A percentile compares a stretch with the other conserved stretches of the same genome.
phyloP scores from a whole-genome alignment of 352 stramenopile species.

The Paralagenidium karlingii region DNA sequence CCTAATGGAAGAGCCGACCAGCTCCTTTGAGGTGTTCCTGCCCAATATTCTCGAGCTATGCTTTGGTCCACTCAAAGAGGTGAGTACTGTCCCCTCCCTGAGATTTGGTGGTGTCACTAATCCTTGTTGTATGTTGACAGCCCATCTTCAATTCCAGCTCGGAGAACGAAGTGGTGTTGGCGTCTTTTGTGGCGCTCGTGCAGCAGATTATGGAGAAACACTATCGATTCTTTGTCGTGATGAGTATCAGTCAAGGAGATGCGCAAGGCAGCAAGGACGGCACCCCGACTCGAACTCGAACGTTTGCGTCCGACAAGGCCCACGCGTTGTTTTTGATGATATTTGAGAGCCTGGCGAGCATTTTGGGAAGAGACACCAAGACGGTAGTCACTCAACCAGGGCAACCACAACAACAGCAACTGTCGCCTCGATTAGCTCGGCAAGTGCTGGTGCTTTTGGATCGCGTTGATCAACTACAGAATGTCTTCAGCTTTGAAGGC shows the following conservation, averaged over 20 bases:
- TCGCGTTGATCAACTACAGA: constrained; percentile 49
- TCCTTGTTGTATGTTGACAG: background rate
- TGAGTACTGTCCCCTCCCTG: constrained; percentile 5
- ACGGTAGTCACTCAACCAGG: background rate
- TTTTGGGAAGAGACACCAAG: constrained; percentile 30
- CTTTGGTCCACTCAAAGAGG: constrained; percentile 67
- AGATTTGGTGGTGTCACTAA: background rate
- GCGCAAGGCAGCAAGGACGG: constrained; percentile 1
- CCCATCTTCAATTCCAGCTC: constrained; percentile 61
- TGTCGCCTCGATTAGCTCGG: constrained; percentile 39
- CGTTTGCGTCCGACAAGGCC: constrained; percentile 46
- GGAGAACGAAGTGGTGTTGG: constrained; percentile 54
- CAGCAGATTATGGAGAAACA: constrained; percentile 72
- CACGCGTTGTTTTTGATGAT: constrained; percentile 67
- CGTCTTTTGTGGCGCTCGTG: constrained; percentile 57
- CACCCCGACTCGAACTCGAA: constrained; percentile 37
- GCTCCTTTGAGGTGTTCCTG: constrained; percentile 58
- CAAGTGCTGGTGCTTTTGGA: constrained; percentile 60
- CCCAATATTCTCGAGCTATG: constrained; percentile 68
- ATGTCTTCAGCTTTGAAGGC: constrained; percentile 51
- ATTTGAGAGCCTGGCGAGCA: constrained; percentile 53
- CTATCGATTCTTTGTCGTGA: constrained; percentile 64
- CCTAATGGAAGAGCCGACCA: constrained; percentile 61
- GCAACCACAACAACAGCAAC: background rate
- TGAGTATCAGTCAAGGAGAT: constrained; percentile 7